Percentiles rank a stretch among this genome's conserved stretches.
These are phyloP conservation scores for Linanthus parryae DNA, from an alignment of 148 eudicot species.

Conservation along the genomic window DNA sequence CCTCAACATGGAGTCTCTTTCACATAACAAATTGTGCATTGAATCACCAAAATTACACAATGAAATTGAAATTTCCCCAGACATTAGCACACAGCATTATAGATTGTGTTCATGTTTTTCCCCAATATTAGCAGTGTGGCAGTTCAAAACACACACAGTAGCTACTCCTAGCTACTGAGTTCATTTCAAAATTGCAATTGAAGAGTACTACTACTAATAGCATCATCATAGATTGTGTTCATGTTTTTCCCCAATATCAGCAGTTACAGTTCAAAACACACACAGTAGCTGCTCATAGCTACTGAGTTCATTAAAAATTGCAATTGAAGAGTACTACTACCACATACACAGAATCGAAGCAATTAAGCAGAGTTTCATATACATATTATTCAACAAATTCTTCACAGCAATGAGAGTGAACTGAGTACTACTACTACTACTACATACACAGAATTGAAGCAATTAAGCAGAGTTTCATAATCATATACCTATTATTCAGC, in stretches of 20 bases:
- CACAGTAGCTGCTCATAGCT: constrained; percentile 41
- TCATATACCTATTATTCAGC: constrained; percentile 70
- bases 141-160: constrained; percentile 31
- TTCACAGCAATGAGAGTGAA: constrained; percentile 76
- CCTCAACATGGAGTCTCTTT: constrained; percentile 27
- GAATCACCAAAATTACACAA: constrained; percentile 23
- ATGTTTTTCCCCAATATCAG: background rate
- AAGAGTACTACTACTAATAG: too few species aligned
- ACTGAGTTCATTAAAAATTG: too few species aligned
- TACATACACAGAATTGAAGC: too few species aligned
- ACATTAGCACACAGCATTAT: too few species aligned
- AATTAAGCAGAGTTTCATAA: background rate
- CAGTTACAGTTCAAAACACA: constrained; percentile 8
- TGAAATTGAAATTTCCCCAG: too few species aligned
- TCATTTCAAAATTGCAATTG: too few species aligned
- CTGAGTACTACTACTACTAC: too few species aligned
- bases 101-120: background rate
- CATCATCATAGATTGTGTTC: background rate
- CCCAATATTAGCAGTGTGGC: too few species aligned
- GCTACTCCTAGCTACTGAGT: too few species aligned
- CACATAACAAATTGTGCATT: constrained; percentile 31
- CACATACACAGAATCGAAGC: background rate
- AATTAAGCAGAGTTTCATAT: background rate
- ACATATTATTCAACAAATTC: constrained; percentile 83
- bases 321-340: too few species aligned